Evolutionary conservation across 23 red algal species (phyloP), one percentile per base, ranked within the genome.

Genomic region (Chondrus crispus): DNA sequence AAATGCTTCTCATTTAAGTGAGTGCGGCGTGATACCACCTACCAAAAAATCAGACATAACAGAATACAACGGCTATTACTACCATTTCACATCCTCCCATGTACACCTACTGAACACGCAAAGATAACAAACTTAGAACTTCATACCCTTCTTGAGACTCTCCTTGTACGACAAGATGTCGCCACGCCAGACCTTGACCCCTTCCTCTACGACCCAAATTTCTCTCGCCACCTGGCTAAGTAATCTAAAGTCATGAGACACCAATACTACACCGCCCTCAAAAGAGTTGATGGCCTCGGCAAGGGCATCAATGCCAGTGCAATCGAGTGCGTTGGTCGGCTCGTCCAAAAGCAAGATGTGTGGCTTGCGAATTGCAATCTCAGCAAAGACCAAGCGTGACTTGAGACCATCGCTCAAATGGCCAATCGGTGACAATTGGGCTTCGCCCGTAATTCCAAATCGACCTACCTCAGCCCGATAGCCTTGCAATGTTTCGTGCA

Each of bases 281-380:
- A 99, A 99, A 28, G 35, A 39, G 90, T 96, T 96, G 35, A 99
- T 88, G 5, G 97, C 94, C 41, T 95, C 87, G 30, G 95, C 97
- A 9, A 99, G 79, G 10, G 90, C 90, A 68, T 99, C 97, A 91
- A 99, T 99, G 52, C 87, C 93, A 22, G 87, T 88, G 79, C 95
- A 91, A 57, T 99, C 92, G n/a, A 94, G 82, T 37, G 94, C 87
- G 48, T 99, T 99, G 40, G 97, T 99, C 20, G 94, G 93, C 86
- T 99, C 97, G 63, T 99, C 97, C 2, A 99, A 88, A 64, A 96
- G 78, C 88, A 99, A 83, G 40, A 99, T 93, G 68, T 95, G 94
- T 19, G 97, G 97, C 44, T 93, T 90, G 49, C 93, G 80, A 29
- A 91, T 84, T 10, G 94, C 93, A 91, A 99, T 99, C 29, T 95